These are phyloP conservation scores for Dactylellina parvicollis DNA, from an alignment of 2,329 filamentous ascomycete genomes.

Conservation along the genomic window DNA sequence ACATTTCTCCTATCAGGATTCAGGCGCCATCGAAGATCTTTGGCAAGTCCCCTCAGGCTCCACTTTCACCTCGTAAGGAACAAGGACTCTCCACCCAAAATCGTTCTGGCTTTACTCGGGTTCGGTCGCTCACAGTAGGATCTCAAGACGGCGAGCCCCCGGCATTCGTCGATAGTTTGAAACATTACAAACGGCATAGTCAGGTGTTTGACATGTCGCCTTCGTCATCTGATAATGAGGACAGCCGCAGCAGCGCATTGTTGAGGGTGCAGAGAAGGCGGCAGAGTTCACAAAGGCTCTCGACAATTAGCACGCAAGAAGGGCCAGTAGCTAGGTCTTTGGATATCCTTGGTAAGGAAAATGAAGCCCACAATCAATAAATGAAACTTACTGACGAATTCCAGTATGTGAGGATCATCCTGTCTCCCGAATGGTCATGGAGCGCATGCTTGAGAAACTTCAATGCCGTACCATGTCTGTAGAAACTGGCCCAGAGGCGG, in stretches of 20 bases:
- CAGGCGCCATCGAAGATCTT: conserved; percentile 53
- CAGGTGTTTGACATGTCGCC: conserved; percentile 97
- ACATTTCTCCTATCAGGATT: conserved; percentile 60
- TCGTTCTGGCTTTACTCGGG: conserved; percentile 67
- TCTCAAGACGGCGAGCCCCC: conserved; percentile 89
- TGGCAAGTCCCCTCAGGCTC: conserved; percentile 62
- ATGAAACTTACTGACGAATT: neutral
- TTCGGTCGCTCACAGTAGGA: conserved; percentile 89
- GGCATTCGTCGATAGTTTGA: conserved; percentile 71
- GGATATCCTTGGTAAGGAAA: conserved; percentile 74
- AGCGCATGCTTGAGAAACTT: conserved; percentile 92
- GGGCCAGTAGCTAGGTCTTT: conserved; percentile 87
- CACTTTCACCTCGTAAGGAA: conserved; percentile 58
- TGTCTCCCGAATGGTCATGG: conserved; percentile 98
- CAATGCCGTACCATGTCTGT: conserved; percentile 94
- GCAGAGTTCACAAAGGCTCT: conserved; percentile 94
- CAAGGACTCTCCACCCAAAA: conserved; percentile 47
- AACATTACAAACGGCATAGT: conserved; percentile 84
- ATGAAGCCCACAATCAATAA: neutral
- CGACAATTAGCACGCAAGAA: conserved; percentile 85
- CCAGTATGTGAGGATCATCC: conserved; percentile 94
- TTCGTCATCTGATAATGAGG: conserved; percentile 96
- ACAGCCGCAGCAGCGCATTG: conserved; percentile 87
- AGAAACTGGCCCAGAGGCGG: conserved; percentile 86
- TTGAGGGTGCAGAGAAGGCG: conserved; percentile 90